Evolutionary conservation across 1,284 basidiomycete genomes (phyloP), one percentile per base, ranked within the genome.

Genomic region (Microbotryum intermedium): DNA sequence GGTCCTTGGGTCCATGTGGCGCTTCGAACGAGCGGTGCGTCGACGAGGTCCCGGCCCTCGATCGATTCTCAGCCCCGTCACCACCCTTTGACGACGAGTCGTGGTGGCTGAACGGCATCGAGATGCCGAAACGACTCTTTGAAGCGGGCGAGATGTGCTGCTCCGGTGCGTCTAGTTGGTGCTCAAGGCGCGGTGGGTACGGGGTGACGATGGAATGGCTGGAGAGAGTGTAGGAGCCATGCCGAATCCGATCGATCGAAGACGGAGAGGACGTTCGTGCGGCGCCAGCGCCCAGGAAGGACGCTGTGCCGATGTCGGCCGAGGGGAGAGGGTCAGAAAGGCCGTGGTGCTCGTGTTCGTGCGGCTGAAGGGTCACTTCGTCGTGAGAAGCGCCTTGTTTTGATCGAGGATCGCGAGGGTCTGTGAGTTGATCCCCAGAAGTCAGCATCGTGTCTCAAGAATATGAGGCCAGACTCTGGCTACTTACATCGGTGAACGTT

Each of bases 1-100:
- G 28, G n/a, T 67, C 65, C 3, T 57, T 30, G 10, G 65, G 57
- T 8, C 60, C 65, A 13, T 45, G 51, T 10, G 62, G 65, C 52
- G 50, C 16, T 52, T 39, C 3, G 52, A 48, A 3, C 61, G 49
- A 46, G 18, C 23, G 18, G 16, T 58, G 43, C n/a, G 26, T 53
- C 34, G 51, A 48, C n/a, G 28, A 43, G 23, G 30, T 20, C 42
- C 7, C 52, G 30, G 21, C 53, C 9, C 50, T 46, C 9, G 51
- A 59, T 6, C 51, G 16, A 10, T 43, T 26, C 1, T 21, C 4
- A n/a, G 39, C 28, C 20, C 16, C 28, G 20, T 25, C 29, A n/a
- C 23, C 16, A 51, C 2, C 26, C 45, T 30, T 34, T 1, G 29
- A 21, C 3, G 26, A 28, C 45, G 43, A 42, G 18, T 26, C 50